phyloP scores from a whole-genome alignment of 495 filamentous ascomycete species.

The Neurospora africana region DNA sequence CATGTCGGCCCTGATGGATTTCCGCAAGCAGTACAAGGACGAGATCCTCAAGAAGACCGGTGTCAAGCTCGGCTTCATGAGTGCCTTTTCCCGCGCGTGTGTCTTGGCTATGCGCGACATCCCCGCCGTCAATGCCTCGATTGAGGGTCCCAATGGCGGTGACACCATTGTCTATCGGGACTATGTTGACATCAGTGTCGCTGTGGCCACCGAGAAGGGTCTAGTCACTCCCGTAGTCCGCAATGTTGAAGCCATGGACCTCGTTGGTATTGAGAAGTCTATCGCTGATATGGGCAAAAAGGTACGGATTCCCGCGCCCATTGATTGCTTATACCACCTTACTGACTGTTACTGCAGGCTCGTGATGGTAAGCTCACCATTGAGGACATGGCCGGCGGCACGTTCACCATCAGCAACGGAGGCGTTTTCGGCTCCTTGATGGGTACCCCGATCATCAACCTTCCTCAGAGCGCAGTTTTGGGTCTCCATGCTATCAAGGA shows the following conservation, averaged over 20 bases:
- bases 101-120: constrained; percentile 90
- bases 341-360: constrained; percentile 45
- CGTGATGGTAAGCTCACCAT: constrained; percentile 95
- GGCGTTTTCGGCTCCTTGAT: constrained; percentile 64
- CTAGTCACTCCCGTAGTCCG: constrained; percentile 94
- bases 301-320: constrained; percentile 32
- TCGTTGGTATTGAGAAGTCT: constrained; percentile 79
- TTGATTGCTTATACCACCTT: neutral
- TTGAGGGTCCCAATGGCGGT: constrained; percentile 87
- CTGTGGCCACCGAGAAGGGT: constrained; percentile 95
- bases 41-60: constrained; percentile 91
- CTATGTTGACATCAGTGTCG: constrained; percentile 96
- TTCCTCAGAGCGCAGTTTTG: constrained; percentile 89
- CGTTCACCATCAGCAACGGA: constrained; percentile 97
- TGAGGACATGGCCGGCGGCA: constrained; percentile 98
- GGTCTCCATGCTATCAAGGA: constrained; percentile 99
- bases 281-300: constrained; percentile 96
- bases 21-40: constrained; percentile 95
- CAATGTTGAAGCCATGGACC: constrained; percentile 77
- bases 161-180: constrained; percentile 98
- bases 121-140: constrained; percentile 93
- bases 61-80: constrained; percentile 98
- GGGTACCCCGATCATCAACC: constrained; percentile 99
- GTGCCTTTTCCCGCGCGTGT: constrained; percentile 85
- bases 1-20: constrained; percentile 96